These are phyloP conservation scores for Phytophthora palmivora DNA, from an alignment of 352 stramenopile species.

Conservation along the genomic window DNA sequence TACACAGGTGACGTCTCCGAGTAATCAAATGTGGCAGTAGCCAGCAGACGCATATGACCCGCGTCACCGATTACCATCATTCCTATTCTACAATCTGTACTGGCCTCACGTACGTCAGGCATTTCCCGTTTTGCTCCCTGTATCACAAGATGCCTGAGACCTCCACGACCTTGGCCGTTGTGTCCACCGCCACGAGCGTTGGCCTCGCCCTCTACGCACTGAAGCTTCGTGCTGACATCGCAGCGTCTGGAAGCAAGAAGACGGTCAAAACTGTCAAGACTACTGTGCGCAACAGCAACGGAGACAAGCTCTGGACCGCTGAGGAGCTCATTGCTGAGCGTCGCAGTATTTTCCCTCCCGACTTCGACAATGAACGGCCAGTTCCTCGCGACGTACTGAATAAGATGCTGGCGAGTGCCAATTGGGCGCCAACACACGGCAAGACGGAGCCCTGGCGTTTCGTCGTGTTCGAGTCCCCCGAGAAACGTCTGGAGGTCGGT, in stretches of 20 bases:
- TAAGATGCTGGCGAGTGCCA: constrained; percentile 80
- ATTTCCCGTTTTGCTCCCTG: constrained; percentile 15
- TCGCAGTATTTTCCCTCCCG: constrained; percentile 76
- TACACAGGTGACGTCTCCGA: neutral
- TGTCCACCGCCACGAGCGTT: constrained; percentile 44
- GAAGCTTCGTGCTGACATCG: constrained; percentile 41
- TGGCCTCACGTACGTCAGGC: constrained; percentile 9
- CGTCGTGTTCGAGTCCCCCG: constrained; percentile 66
- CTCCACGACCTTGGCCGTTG: constrained; percentile 32
- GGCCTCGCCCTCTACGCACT: constrained; percentile 46
- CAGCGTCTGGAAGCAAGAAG: constrained; percentile 21
- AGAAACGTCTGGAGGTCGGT: constrained; percentile 63
- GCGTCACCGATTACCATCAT: constrained; percentile 31
- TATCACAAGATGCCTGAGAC: constrained; percentile 29
- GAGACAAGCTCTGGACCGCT: constrained; percentile 60
- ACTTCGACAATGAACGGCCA: constrained; percentile 57
- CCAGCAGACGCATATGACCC: neutral
- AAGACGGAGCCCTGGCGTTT: constrained; percentile 89
- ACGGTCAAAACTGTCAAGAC: constrained; percentile 33
- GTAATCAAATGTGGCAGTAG: constrained; percentile 35
- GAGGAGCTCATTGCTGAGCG: constrained; percentile 83
- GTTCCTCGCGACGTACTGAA: constrained; percentile 70
- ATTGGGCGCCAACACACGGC: constrained; percentile 86
- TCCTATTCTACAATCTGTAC: constrained; percentile 8
- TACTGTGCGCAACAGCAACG: constrained; percentile 22